These are phyloP conservation scores for Withania somnifera DNA, from an alignment of 305 asterid species.

Conservation along the genomic window DNA sequence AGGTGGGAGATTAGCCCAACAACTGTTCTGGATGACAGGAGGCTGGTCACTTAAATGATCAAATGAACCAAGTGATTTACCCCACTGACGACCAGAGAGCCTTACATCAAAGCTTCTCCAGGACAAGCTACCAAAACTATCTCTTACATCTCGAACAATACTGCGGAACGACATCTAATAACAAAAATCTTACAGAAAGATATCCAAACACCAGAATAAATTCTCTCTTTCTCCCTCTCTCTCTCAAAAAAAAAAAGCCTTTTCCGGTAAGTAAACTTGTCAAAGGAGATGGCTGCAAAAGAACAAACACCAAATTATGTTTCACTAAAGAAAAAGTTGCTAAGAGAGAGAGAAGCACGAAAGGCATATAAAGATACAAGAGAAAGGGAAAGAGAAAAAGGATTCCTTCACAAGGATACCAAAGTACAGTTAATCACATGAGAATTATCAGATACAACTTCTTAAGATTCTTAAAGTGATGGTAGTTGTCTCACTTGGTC, in stretches of 20 bases:
- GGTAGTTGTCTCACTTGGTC: not conserved
- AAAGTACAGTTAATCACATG: slow-evolving; percentile 25
- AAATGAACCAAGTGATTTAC: slow-evolving; percentile 16
- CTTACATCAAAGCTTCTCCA: slow-evolving; percentile 16
- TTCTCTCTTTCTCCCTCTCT: not conserved
- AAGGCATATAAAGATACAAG: slow-evolving; percentile 9
- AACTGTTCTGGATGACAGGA: slow-evolving; percentile 13
- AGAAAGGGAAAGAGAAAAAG: slow-evolving; percentile 4
- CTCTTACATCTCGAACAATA: slow-evolving; percentile 25
- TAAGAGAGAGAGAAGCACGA: slow-evolving; percentile 2
- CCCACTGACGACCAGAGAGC: slow-evolving; percentile 18
- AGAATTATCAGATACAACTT: slow-evolving; percentile 27
- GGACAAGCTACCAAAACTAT: slow-evolving; percentile 23
- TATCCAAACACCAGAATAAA: not conserved
- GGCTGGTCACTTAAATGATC: slow-evolving; percentile 5
- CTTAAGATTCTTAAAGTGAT: slow-evolving; percentile 9
- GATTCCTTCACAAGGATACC: slow-evolving; percentile 9
- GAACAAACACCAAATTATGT: not conserved
- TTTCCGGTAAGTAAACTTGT: slow-evolving; percentile 8
- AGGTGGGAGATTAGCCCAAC: slow-evolving; percentile 27
- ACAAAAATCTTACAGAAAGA: not conserved
- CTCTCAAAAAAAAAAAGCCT: not conserved
- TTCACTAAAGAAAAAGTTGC: slow-evolving; percentile 2
- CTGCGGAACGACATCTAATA: slow-evolving; percentile 23
- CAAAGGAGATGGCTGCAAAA: slow-evolving; percentile 8